Conservation (phyloP, 768 basidiomycete genomes). For the Termitomyces sp. region DNA sequence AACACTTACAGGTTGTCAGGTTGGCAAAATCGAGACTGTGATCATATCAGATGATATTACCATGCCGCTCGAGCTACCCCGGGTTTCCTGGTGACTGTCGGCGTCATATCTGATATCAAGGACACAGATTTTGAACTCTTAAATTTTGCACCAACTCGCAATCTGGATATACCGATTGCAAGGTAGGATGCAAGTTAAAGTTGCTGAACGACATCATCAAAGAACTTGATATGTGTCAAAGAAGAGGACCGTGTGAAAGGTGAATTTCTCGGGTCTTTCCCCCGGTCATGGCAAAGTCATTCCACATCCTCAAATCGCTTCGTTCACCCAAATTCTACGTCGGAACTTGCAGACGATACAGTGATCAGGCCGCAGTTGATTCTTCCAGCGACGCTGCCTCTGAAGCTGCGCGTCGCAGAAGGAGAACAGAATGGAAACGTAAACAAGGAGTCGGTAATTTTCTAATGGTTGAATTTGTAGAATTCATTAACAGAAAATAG, state of each 20-base stretch:
- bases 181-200: too few species aligned
- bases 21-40: not conserved
- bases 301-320: slow-evolving; percentile 2
- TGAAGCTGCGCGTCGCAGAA: slow-evolving; percentile 41
- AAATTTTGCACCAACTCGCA: too few species aligned
- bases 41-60: not conserved
- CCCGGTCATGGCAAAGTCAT: slow-evolving; percentile 12
- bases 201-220: too few species aligned
- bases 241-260: not conserved
- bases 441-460: slow-evolving; percentile 53
- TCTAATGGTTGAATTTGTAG: not conserved
- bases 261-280: not conserved
- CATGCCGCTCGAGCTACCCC: not conserved
- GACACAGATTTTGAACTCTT: too few species aligned
- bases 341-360: not conserved
- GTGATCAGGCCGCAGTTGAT: slow-evolving; percentile 3
- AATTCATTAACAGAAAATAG: slow-evolving; percentile 31
- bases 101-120: too few species aligned
- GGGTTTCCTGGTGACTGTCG: not conserved
- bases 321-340: not conserved
- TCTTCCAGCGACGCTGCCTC: slow-evolving; percentile 22
- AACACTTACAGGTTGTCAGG: not conserved
- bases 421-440: slow-evolving; percentile 74
- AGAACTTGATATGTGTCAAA: too few species aligned
- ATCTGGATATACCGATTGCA: too few species aligned